Evolutionary conservation across 1,139 yeast genomes (phyloP), one percentile per base, ranked within the genome.

Genomic region (Scheffersomyces insectosa): DNA sequence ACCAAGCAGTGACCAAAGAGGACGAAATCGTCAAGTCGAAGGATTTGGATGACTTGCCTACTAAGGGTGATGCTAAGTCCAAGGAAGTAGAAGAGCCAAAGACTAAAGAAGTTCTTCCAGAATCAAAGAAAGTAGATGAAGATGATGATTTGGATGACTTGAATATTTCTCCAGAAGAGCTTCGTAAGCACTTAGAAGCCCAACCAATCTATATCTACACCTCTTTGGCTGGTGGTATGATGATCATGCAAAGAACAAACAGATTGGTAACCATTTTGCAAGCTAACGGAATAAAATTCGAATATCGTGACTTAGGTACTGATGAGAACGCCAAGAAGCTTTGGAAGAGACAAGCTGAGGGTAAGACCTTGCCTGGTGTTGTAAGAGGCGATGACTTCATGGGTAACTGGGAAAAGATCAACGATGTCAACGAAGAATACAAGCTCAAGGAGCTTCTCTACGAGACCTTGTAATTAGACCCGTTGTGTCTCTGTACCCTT

Each of bases 371-470:
- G 43, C 99, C 99, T 2, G 98, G 95, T n/a, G 79, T 93, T 16
- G 90, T 91, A 25, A 78, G 97, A 57, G 97, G 95, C n/a, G 89
- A 84, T 53, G 96, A 89, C 54, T 80, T 84, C 48, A 85, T 91
- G 52, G 97, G 96, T 5, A 82, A 85, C 59, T 85, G 85, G 85
- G 79, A 83, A 60, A 88, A 80, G 54, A 75, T 84, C 51, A 93
- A 87, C 45, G 96, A 89, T 41, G 89, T 93, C 16, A 85, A 88
- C 56, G 97, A 89, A 59, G 90, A 88, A 48, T 88, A 87, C 58
- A 82, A 79, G 50, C 79, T 85, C 45, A 77, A 82, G 47, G 78
- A 77, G 40, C 55, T 84, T 31, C 71, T 85, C 36, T 84, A 81
- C 50, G 79, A 74, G 51, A 72, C 75, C 23, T 62, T 73, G 43